Evolutionary conservation across 768 basidiomycete genomes (phyloP).

Genomic region (Tulasnella calospora): DNA sequence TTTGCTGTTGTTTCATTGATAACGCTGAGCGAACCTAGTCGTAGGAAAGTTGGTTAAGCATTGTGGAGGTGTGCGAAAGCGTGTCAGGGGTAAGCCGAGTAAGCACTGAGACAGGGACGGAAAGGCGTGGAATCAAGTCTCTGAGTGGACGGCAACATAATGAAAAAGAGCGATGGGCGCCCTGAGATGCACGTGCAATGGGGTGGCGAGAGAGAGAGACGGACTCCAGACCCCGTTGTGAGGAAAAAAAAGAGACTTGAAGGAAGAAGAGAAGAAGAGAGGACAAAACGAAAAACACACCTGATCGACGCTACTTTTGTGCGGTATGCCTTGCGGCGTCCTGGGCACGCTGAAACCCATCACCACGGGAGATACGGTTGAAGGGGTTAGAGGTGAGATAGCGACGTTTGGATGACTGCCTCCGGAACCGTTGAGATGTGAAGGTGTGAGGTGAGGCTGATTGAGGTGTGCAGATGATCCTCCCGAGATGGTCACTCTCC

Average conservation of each 20-base stretch:
- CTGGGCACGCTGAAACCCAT: conserved; percentile 27
- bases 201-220: neutral
- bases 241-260: conserved; percentile 9
- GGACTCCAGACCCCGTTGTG: neutral
- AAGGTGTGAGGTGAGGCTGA: neutral
- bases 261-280: conserved; percentile 1
- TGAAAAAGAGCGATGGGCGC: neutral
- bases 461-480: conserved; percentile 12
- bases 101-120: conserved; percentile 10
- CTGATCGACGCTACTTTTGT: conserved; percentile 25
- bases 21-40: conserved; percentile 23
- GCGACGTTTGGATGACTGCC: conserved; percentile 1
- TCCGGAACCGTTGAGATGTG: conserved; percentile 7
- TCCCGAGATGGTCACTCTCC: conserved; percentile 27
- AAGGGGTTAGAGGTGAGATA: conserved; percentile 22
- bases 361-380: conserved; percentile 25
- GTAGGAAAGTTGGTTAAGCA: neutral
- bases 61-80: neutral
- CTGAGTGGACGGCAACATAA: conserved; percentile 5
- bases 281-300: conserved; percentile 11
- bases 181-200: neutral
- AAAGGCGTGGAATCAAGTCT: conserved; percentile 3
- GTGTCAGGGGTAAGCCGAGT: neutral
- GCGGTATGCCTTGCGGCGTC: conserved; percentile 25
- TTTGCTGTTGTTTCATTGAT: conserved; percentile 28